These are phyloP conservation scores for Lepraria neglecta DNA, from an alignment of 495 filamentous ascomycete genomes.

Conservation along the genomic window DNA sequence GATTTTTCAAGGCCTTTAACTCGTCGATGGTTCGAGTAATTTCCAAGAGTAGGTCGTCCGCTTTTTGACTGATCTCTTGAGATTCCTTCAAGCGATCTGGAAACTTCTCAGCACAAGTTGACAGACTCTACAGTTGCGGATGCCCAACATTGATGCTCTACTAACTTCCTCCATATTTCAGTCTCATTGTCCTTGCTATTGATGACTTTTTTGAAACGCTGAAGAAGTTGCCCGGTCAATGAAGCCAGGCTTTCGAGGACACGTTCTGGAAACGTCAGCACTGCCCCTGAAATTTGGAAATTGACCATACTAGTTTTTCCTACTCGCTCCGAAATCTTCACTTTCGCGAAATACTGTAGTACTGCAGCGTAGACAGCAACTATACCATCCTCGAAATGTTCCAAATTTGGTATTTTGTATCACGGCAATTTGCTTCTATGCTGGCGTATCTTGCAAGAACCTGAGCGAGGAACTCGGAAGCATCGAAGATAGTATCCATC, in stretches of 20 bases:
- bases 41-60: constrained; percentile 4
- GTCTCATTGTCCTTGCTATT: not conserved
- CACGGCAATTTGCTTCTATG: constrained; percentile 8
- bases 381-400: constrained; percentile 11
- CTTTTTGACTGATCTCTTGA: not conserved
- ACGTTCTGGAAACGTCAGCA: not conserved
- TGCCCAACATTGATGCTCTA: constrained; percentile 9
- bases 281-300: not conserved
- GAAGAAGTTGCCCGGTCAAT: constrained; percentile 12
- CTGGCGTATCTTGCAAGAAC: constrained; percentile 9
- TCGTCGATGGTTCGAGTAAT: not conserved
- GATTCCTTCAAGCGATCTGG: not conserved
- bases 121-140: not conserved
- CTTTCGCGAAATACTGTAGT: constrained; percentile 11
- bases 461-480: not conserved
- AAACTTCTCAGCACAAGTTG: not conserved
- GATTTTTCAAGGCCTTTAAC: constrained; percentile 1
- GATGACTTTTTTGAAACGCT: not conserved
- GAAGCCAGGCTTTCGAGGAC: not conserved
- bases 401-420: constrained; percentile 4
- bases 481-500: constrained; percentile 3
- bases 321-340: constrained; percentile 1
- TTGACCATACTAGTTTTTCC: not conserved
- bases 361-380: constrained; percentile 10
- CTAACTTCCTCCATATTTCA: constrained; percentile 1